Evolutionary conservation across 768 basidiomycete species (phyloP).

Genomic region (Exsudoporus frostii): DNA sequence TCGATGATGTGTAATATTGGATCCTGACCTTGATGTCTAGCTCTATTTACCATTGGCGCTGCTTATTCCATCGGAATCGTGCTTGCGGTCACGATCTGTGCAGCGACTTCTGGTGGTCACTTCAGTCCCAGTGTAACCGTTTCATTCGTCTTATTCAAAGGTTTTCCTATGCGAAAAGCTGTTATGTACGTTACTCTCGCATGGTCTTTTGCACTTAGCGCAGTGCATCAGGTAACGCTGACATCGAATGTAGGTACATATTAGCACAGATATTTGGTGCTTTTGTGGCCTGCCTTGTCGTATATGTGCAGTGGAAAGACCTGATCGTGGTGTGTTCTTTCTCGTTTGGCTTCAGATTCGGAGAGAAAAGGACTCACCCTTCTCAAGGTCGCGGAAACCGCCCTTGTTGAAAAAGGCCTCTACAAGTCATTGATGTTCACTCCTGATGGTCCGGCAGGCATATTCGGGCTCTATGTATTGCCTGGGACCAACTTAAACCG

Average conservation of each 20-base stretch:
- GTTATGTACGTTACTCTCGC: conserved; percentile 37
- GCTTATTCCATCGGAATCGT: conserved; percentile 59
- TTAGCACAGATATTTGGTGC: conserved; percentile 62
- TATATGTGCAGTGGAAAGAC: conserved; percentile 62
- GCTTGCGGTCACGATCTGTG: conserved; percentile 52
- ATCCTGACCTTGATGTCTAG: conserved; percentile 28
- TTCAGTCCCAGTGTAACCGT: conserved; percentile 65
- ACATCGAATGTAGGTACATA: conserved; percentile 49
- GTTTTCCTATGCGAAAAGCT: conserved; percentile 53
- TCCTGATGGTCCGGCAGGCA: conserved; percentile 34
- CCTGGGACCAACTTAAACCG: conserved; percentile 31
- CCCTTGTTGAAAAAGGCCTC: conserved; percentile 24
- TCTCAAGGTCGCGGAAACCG: conserved; percentile 26
- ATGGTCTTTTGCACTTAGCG: conserved; percentile 2
- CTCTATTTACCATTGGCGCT: conserved; percentile 53
- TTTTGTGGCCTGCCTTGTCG: conserved; percentile 55
- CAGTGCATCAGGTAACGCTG: conserved; percentile 3
- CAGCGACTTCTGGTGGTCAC: conserved; percentile 59
- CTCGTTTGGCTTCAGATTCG: conserved; percentile 38
- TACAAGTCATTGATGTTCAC: conserved; percentile 36
- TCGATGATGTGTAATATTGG: not conserved
- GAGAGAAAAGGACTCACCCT: not conserved
- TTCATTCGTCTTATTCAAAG: conserved; percentile 47
- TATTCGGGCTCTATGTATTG: conserved; percentile 36
- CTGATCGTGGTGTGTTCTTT: conserved; percentile 45